Evolutionary conservation across 2,329 filamentous ascomycete species (phyloP), one percentile per base, ranked within the genome.

Genomic region (Stagonosporopsis rhizophila): DNA sequence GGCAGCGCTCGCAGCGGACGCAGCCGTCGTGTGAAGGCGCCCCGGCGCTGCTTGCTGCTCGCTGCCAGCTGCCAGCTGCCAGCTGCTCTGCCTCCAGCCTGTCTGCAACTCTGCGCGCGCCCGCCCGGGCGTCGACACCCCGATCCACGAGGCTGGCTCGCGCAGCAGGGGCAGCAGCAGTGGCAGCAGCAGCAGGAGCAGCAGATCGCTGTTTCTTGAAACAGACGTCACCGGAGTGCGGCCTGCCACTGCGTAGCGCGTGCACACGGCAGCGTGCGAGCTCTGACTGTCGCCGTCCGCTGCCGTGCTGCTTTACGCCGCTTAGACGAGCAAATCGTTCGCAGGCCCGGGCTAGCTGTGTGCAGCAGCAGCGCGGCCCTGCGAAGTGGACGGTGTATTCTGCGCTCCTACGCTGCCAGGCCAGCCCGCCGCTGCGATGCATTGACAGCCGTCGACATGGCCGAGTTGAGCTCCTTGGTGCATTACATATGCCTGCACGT

Each of bases 201-300:
- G 63, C 57, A 64, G 57, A 59, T 51, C 54, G 61, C 56, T 50
- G 46, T 45, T 66, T 59, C 60, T 58, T 44, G 56, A 58, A 64
- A 60, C 62, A 65, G 58, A 67, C 66, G 66, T 67, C 66, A 68
- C 64, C 59, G 58, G 61, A 46, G 60, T 52, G 58, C 56, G 59
- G 50, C 59, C 57, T 58, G 49, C 23, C 38, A 39, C 37, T 27
- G 30, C 34, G 50, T 56, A 56, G 53, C 47, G 55, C 55, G 55
- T 58, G 55, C 55, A 64, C 59, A 57, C 58, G 55, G 57, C 58
- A 55, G 58, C 53, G 28, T 50, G 52, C 40, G 52, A 50, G 52
- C 52, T 51, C 41, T 45, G 47, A 47, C 50, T 51, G 41, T 51
- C 53, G 42, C 50, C 41, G 39, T 50, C 45, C 41, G 20, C 52